phyloP scores from a whole-genome alignment of 2,329 filamentous ascomycete species.

The Penicillium thymicola region DNA sequence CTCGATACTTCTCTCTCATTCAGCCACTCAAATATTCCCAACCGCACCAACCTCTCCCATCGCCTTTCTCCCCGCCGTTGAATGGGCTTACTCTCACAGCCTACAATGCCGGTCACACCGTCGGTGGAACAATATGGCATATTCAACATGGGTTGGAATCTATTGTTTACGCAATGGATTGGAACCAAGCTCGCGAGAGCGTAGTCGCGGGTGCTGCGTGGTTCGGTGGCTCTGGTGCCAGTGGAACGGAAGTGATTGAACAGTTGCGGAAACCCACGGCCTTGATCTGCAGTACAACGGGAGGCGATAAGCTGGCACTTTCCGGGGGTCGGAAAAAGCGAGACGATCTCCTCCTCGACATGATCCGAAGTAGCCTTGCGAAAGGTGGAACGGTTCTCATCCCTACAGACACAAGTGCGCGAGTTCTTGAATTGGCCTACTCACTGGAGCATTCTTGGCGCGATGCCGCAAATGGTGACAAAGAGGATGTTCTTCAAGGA shows the following conservation, averaged over 20 bases:
- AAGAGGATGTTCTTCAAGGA: conserved; percentile 49
- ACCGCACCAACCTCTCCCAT: conserved; percentile 83
- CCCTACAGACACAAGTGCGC: conserved; percentile 91
- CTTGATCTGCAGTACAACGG: conserved; percentile 84
- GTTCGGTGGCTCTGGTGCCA: conserved; percentile 76
- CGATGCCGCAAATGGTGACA: conserved; percentile 55
- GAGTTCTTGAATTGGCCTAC: conserved; percentile 87
- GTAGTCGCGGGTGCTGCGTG: conserved; percentile 91
- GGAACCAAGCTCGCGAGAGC: conserved; percentile 97
- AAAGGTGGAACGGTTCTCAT: conserved; percentile 89
- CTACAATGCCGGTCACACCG: conserved; percentile 92
- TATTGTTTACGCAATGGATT: conserved; percentile 95
- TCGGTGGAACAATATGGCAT: conserved; percentile 98
- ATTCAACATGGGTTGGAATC: conserved; percentile 96
- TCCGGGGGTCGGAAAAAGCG: conserved; percentile 72
- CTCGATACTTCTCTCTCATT: conserved; percentile 84
- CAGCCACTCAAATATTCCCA: conserved; percentile 95
- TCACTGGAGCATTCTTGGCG: conserved; percentile 91
- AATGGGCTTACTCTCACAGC: conserved; percentile 93
- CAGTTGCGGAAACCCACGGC: conserved; percentile 90
- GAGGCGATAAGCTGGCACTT: conserved; percentile 67
- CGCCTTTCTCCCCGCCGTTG: conserved; percentile 81
- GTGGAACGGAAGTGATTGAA: conserved; percentile 87
- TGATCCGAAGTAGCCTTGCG: conserved; percentile 72
- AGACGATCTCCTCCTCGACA: conserved; percentile 79